Base-by-base conservation (phyloP, 1,284 basidiomycete species). In the Boletus smithii region DNA sequence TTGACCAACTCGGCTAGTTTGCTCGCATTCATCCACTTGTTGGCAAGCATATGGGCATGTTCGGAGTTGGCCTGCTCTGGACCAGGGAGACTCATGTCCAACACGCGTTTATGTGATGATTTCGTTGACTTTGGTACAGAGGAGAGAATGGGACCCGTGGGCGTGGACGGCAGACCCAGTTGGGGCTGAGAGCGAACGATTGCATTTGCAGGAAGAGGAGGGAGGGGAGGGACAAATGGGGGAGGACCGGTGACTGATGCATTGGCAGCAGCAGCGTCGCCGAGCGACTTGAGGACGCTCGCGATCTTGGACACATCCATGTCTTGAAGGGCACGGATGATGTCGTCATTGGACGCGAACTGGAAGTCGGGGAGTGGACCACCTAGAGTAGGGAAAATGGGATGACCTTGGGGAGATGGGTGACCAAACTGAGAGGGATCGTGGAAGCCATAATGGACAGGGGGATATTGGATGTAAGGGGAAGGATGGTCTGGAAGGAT, bases 281-380 rank as follows among this genome's bases (percentile, higher is more conserved):
- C 77, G 0, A 87, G 68, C 5, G 77, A 75, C 61, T 79, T 81
- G 45, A 88, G 69, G 14, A 81, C 81, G 39, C 72, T 75, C 0
- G 83, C 77, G 48, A 89, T 76, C 64, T 83, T 86, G 41, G 79
- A 73, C 42, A 88, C 70, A 55, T 89, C 87, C 52, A 88, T 70
- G 45, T 81, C 77, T 59, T 88, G 85, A 41, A 89, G 62, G 14
- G 79, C 79, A 33, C 80, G 82, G 36, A 88, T 66, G 35, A 89
- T 75, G 44, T 88, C 83, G 48, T 89, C 87, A 58, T 80, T 84
- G n/a, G 83, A 81, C 8, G 73, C 71, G 49, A 77, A 76, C 17
- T 72, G 65, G 17, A 82, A 68, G 40, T 83, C 78, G 30, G 73
- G 63, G 41, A 73, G 61, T 9, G 70, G 53, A 43, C 61, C 48